Evolutionary conservation across 2,329 filamentous ascomycete species (phyloP).

Genomic region (Sclerotinia sclerotiorum): DNA sequence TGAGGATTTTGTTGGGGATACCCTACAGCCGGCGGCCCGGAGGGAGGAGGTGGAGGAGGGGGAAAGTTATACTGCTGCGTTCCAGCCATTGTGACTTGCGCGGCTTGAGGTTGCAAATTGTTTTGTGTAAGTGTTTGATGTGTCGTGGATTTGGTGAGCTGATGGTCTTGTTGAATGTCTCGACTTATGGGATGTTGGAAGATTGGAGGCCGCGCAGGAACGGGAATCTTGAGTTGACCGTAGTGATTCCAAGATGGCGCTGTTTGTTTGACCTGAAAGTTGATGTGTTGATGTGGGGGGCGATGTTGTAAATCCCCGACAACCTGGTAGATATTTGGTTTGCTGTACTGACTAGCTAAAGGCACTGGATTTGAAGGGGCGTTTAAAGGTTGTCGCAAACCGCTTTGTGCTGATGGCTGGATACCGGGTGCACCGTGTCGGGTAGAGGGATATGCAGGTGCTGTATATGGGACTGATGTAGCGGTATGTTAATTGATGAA

Average conservation of each 20-base stretch:
- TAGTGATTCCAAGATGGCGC: background rate
- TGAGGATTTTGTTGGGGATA: slow-evolving; percentile 36
- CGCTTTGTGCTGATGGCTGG: background rate
- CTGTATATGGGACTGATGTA: background rate
- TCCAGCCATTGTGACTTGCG: slow-evolving; percentile 33
- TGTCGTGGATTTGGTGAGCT: no score
- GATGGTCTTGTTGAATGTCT: slow-evolving; percentile 26
- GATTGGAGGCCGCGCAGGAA: background rate
- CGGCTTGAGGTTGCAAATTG: background rate
- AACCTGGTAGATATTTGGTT: background rate
- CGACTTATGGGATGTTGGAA: background rate
- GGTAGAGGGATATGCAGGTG: background rate
- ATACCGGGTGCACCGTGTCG: background rate
- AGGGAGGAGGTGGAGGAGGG: slow-evolving; percentile 40
- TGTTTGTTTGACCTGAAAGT: background rate
- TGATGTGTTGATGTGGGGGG: background rate
- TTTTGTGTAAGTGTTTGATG: slow-evolving; percentile 1
- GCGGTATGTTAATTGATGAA: slow-evolving; percentile 9
- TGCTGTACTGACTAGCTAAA: background rate
- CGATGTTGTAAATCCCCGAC: background rate
- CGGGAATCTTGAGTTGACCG: background rate
- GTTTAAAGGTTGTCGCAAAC: slow-evolving; percentile 6
- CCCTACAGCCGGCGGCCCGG: slow-evolving; percentile 35
- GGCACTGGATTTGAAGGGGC: background rate
- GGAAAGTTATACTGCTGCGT: slow-evolving; percentile 41